phyloP scores from a whole-genome alignment of 345 rosid species.

The Xanthoceras sorbifolium region DNA sequence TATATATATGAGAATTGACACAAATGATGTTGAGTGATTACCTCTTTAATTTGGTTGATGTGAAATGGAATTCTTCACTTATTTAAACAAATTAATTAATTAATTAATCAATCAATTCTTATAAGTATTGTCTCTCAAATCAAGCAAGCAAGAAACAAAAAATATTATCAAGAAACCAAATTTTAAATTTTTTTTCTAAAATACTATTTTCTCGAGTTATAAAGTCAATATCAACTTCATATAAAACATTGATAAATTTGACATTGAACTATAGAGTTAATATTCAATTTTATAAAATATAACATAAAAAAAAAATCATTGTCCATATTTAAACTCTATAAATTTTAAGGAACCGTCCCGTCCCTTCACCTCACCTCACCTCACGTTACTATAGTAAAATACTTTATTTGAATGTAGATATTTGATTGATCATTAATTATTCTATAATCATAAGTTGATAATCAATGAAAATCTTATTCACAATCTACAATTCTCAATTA shows the following conservation, averaged over 20 bases:
- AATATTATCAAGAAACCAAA: background rate
- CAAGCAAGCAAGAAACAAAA: background rate
- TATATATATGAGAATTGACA: background rate
- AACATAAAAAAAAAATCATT: no score
- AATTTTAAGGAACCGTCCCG: no score
- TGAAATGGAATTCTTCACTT: background rate
- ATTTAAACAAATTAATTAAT: background rate
- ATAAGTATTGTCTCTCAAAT: background rate
- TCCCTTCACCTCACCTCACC: no score
- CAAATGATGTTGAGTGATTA: background rate
- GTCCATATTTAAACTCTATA: no score
- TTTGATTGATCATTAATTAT: background rate
- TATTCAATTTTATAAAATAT: no score
- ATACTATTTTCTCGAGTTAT: background rate
- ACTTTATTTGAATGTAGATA: background rate
- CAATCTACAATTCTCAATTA: background rate
- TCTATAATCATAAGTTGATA: constrained; percentile 12
- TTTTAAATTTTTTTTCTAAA: background rate
- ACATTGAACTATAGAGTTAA: no score
- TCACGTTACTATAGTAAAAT: no score
- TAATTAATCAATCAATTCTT: background rate
- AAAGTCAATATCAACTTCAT: background rate
- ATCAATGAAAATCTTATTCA: background rate
- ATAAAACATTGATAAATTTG: background rate
- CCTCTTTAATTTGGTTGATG: background rate